Evolutionary conservation across 2,329 filamentous ascomycete species (phyloP).

Genomic region (Madurella fahalii): DNA sequence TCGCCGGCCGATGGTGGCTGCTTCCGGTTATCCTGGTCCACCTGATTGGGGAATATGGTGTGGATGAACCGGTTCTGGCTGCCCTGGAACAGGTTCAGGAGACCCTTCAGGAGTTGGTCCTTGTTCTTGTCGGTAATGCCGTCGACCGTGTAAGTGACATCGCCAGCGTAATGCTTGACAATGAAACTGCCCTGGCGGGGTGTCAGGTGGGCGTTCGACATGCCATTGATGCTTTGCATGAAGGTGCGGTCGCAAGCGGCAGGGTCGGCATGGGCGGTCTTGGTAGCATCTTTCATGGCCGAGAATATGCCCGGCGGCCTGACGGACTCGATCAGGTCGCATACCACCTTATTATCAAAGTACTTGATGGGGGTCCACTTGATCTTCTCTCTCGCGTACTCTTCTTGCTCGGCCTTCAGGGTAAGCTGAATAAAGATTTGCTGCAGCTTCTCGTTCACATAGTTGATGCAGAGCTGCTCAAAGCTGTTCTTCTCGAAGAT

Average conservation of each 20-base stretch:
- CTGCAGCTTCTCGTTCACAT: conserved; percentile 98
- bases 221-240: conserved; percentile 84
- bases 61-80: conserved; percentile 86
- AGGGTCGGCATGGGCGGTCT: conserved; percentile 95
- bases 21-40: conserved; percentile 93
- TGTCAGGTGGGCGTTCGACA: conserved; percentile 87
- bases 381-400: conserved; percentile 93
- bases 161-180: conserved; percentile 97
- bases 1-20: conserved; percentile 93
- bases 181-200: conserved; percentile 94
- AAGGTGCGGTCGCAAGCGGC: conserved; percentile 93
- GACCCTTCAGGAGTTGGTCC: conserved; percentile 90
- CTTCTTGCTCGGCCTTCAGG: conserved; percentile 93
- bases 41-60: conserved; percentile 82
- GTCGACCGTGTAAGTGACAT: conserved; percentile 89
- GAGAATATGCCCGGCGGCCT: conserved; percentile 90
- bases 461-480: conserved; percentile 98
- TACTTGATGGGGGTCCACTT: conserved; percentile 99
- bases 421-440: conserved; percentile 99
- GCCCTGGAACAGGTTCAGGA: conserved; percentile 78
- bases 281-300: conserved; percentile 94
- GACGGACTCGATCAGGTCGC: conserved; percentile 90
- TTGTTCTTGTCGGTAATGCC: conserved; percentile 99
- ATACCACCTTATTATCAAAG: conserved; percentile 99
- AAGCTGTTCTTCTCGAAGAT: conserved; percentile 99